Evolutionary conservation across 169 alveolate genomes (phyloP), one percentile per base, ranked within the genome.

Genomic region (Eimeria falciformis): DNA sequence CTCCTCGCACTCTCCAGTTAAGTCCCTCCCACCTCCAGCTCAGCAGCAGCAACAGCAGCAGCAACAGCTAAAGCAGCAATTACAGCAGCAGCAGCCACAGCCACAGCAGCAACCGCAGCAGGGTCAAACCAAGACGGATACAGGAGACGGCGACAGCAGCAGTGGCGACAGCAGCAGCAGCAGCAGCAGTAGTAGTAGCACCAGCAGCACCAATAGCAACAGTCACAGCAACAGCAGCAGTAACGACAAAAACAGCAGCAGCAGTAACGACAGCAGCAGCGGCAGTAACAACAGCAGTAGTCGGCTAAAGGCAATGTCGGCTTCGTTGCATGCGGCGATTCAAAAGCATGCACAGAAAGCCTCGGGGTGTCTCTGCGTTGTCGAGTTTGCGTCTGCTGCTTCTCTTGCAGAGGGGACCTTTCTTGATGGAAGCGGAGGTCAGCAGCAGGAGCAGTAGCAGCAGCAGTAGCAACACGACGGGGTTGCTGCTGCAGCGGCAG

Each of bases 351-450:
- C 56, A 14, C 17, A 25, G 83, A 25, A 71, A 56, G 47, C 83
- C 17, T 25, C 83, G 56, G 83, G 83, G 83, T 71, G 58, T 71
- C 83, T 71, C 29, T 71, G 83, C 25, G 55, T 71, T 11, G 50
- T 25, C 5, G 83, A 71, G 23, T 71, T 71, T 71, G 29, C 40
- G 21, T 71, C 83, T 71, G 83, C 83, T 71, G 83, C 83, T 71
- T 18, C 83, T 29, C 33, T 43, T 29, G 56, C n/a, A 12, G 56
- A 11, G 12, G 71, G 83, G 29, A 33, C 47, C 0, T 2, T 33
- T 17, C 29, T 33, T 3, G 53, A 5, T 23, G 45, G 71, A n/a
- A 27, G 25, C 71, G 71, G 71, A 58, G 71, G 71, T 58, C 33
- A 14, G 71, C 11, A 5, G 29, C 83, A 14, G n/a, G 18, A n/a